Conservation (phyloP, 2,329 filamentous ascomycete species). For the Cladosporium sp. region DNA sequence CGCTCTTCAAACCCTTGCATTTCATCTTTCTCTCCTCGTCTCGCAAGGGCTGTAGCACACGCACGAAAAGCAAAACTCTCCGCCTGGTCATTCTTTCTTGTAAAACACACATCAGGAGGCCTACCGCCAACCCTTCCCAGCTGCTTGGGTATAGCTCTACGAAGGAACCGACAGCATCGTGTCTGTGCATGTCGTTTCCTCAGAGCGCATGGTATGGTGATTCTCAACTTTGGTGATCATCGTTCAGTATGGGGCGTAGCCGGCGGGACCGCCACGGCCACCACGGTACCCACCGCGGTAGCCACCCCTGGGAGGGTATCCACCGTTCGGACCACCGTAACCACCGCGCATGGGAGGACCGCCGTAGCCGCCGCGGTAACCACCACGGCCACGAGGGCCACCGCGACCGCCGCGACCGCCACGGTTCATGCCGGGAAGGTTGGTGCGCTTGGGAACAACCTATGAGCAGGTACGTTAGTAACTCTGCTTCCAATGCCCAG, state of each 20-base stretch:
- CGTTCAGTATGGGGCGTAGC: constrained; percentile 35
- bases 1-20: neutral
- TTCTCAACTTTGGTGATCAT: neutral
- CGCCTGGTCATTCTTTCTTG: neutral
- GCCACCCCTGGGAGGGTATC: constrained; percentile 36
- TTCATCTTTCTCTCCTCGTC: constrained; percentile 17
- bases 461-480: constrained; percentile 36
- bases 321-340: constrained; percentile 23
- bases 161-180: neutral
- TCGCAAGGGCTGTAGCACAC: constrained; percentile 10
- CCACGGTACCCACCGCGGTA: constrained; percentile 35
- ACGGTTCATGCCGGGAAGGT: constrained; percentile 88
- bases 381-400: constrained; percentile 34
- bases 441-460: constrained; percentile 91
- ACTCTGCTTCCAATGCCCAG: neutral
- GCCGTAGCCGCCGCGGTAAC: constrained; percentile 51
- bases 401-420: constrained; percentile 56
- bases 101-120: neutral
- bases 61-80: neutral
- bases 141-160: neutral
- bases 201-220: neutral
- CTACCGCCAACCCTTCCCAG: neutral
- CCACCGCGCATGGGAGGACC: constrained; percentile 46
- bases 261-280: constrained; percentile 29
- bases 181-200: neutral